These are phyloP conservation scores for Coniochaeta prunicola DNA, from an alignment of 2,329 filamentous ascomycete species.

Conservation along the genomic window DNA sequence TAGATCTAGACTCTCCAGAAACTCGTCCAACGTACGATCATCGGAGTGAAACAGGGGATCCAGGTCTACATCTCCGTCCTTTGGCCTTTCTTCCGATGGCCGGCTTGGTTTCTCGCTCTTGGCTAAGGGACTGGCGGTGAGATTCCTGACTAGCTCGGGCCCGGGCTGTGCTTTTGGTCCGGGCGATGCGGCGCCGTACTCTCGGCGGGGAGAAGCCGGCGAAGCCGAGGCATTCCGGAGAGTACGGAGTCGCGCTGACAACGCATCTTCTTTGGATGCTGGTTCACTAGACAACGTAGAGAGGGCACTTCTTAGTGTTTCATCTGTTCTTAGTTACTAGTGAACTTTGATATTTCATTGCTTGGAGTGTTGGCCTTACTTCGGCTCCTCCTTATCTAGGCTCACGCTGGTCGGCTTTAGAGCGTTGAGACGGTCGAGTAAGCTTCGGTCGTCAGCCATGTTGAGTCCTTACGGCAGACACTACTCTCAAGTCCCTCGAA, in stretches of 20 bases:
- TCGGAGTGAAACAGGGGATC: slow-evolving; percentile 38
- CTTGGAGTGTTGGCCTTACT: too few species aligned
- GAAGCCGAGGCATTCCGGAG: slow-evolving; percentile 28
- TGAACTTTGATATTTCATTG: not conserved
- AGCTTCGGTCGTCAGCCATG: slow-evolving; percentile 30
- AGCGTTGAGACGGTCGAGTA: slow-evolving; percentile 48
- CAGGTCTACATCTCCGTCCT: slow-evolving; percentile 25
- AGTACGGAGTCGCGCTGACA: slow-evolving; percentile 43
- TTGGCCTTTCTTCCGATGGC: not conserved
- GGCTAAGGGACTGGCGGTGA: slow-evolving; percentile 9
- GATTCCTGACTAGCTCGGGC: not conserved
- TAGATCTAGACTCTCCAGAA: slow-evolving; percentile 35
- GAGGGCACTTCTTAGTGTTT: not conserved
- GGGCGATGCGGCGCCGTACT: slow-evolving; percentile 6
- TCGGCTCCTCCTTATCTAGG: slow-evolving; percentile 26
- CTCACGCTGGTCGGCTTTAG: slow-evolving; percentile 33
- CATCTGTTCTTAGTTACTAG: not conserved
- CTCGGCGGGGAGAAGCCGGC: slow-evolving; percentile 18
- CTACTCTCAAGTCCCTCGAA: too few species aligned
- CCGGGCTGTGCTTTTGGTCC: not conserved
- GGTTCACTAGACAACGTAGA: slow-evolving; percentile 15
- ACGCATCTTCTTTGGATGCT: slow-evolving; percentile 39
- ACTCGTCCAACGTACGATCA: slow-evolving; percentile 44
- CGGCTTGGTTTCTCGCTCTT: not conserved
- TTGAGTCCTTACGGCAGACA: not conserved